These are phyloP conservation scores for Immersiella caudata DNA, from an alignment of 495 filamentous ascomycete genomes.

Conservation along the genomic window DNA sequence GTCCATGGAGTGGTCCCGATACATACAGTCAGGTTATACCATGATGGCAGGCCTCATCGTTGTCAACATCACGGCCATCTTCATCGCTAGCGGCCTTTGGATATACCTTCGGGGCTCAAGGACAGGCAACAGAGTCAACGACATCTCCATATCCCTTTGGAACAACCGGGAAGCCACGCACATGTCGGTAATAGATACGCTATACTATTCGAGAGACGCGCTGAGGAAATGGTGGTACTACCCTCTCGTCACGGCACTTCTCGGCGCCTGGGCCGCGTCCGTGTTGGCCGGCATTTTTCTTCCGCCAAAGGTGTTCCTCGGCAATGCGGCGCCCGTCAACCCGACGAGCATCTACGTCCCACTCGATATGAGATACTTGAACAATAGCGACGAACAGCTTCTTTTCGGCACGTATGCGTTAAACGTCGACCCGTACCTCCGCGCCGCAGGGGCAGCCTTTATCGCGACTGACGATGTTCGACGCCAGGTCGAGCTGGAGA, in stretches of 20 bases:
- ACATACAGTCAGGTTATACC: constrained; percentile 1
- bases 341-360: constrained; percentile 5
- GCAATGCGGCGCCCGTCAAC: background rate
- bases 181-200: background rate
- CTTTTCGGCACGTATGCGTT: background rate
- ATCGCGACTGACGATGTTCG: background rate
- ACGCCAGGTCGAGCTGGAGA: background rate
- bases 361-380: background rate
- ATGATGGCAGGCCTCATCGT: background rate
- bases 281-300: background rate
- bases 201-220: background rate
- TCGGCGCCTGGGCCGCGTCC: background rate
- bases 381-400: background rate
- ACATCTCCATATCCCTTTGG: background rate
- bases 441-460: background rate
- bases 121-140: background rate
- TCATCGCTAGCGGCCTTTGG: background rate
- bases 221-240: constrained; percentile 3
- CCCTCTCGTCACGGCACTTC: background rate
- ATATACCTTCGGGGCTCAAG: background rate
- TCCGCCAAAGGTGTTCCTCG: background rate
- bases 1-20: background rate
- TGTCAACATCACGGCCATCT: constrained; percentile 1
- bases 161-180: constrained; percentile 3
- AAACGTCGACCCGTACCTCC: background rate